Evolutionary conservation across 1,284 basidiomycete species (phyloP).

Genomic region (Trametes sp.): DNA sequence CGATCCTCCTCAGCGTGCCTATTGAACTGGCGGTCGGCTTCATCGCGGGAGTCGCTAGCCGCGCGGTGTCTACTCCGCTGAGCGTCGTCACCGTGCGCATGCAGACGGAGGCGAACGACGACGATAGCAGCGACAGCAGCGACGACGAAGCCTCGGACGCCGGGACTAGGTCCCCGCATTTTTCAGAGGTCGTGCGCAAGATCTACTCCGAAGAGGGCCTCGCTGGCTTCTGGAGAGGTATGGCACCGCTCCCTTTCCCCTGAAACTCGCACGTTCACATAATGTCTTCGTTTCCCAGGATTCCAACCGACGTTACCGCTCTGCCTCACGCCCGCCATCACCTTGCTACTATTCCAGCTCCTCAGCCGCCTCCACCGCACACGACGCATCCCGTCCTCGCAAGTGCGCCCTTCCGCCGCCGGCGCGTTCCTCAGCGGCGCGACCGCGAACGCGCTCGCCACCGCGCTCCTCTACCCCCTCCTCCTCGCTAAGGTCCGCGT

Average conservation of each 20-base stretch:
- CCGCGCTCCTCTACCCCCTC: constrained; percentile 58
- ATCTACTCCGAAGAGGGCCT: constrained; percentile 58
- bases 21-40: constrained; percentile 61
- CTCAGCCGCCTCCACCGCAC: constrained; percentile 46
- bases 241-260: background rate
- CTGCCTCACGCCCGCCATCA: constrained; percentile 62
- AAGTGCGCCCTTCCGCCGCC: constrained; percentile 31
- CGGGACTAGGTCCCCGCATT: constrained; percentile 9
- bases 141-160: constrained; percentile 12
- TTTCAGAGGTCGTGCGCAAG: constrained; percentile 41
- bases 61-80: constrained; percentile 60
- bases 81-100: constrained; percentile 59
- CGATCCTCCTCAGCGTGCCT: constrained; percentile 41
- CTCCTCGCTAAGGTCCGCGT: constrained; percentile 65
- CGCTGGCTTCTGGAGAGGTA: constrained; percentile 63
- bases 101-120: constrained; percentile 50
- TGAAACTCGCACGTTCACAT: background rate
- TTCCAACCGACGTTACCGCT: constrained; percentile 57
- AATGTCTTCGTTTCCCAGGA: constrained; percentile 44
- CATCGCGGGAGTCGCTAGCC: constrained; percentile 59
- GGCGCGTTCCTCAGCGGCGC: constrained; percentile 62
- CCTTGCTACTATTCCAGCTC: constrained; percentile 60
- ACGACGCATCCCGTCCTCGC: background rate
- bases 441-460: constrained; percentile 52
- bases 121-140: constrained; percentile 34